A percentile compares a stretch with the other conserved stretches of the same genome.
phyloP scores from a whole-genome alignment of 192 early-diverging fungal genomes.

The Diversispora eburnea region DNA sequence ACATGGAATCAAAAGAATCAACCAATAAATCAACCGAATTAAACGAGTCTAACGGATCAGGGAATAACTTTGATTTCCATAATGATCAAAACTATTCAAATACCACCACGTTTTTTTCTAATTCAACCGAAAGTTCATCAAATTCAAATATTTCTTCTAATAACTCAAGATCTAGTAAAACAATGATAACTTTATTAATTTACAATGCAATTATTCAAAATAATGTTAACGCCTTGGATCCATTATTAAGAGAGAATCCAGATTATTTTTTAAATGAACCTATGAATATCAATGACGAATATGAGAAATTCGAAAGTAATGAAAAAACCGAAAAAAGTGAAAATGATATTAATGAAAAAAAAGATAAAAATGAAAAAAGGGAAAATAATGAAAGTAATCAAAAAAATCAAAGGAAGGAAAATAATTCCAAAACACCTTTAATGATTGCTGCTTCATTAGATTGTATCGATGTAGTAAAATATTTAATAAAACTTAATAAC shows the following conservation, averaged over 20 bases:
- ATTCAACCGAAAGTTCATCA: too few relatives aligned
- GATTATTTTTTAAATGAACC: background rate
- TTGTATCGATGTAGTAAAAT: conserved; percentile 30
- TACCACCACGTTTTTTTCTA: too few relatives aligned
- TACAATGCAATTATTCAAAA: conserved; percentile 21
- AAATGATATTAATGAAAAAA: background rate
- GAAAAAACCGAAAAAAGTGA: background rate
- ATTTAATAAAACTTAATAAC: conserved; percentile 27
- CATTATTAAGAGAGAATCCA: background rate
- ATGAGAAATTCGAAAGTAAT: too few relatives aligned
- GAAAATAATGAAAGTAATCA: background rate
- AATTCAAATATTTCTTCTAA: too few relatives aligned
- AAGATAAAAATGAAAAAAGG: too few relatives aligned
- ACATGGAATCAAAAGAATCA: too few relatives aligned
- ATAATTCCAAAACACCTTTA: conserved; percentile 33
- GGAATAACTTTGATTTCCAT: too few relatives aligned
- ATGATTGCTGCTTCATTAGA: conserved; percentile 42
- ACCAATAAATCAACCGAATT: too few relatives aligned
- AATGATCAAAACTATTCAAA: too few relatives aligned
- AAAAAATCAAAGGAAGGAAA: conserved; percentile 30
- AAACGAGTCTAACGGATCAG: too few relatives aligned
- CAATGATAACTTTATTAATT: background rate
- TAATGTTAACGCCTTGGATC: background rate
- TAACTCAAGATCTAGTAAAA: too few relatives aligned
- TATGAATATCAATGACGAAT: background rate